Conservation (phyloP, 75 land plant species). For the Sequoia sempervirens region DNA sequence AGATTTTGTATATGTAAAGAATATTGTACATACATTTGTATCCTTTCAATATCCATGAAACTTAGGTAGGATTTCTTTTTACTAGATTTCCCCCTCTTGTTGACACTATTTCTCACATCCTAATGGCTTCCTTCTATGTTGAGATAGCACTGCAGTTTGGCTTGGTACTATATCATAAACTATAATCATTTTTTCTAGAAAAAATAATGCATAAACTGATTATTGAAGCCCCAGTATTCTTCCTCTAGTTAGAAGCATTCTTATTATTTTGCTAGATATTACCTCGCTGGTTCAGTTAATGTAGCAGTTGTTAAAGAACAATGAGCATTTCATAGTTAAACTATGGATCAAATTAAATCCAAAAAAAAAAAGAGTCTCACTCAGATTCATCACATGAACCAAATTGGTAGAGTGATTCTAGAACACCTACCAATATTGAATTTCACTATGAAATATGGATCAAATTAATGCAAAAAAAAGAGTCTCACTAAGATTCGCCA, state of each 20-base stretch:
- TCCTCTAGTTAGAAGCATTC: background rate
- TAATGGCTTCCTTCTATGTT: no score
- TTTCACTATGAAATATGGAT: background rate
- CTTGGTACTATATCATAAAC: no score
- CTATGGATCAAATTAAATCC: background rate
- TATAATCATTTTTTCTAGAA: background rate
- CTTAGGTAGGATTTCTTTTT: background rate
- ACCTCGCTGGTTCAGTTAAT: background rate
- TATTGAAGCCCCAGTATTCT: background rate
- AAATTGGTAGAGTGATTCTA: background rate
- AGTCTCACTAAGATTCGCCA: background rate
- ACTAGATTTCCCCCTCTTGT: background rate
- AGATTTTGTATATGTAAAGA: background rate
- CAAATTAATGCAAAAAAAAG: background rate
- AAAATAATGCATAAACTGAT: background rate
- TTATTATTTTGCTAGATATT: background rate
- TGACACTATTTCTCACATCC: background rate
- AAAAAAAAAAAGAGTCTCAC: background rate
- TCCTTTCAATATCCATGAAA: background rate
- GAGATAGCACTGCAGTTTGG: no score
- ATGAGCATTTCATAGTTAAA: background rate
- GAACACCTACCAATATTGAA: background rate
- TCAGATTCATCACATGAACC: background rate
- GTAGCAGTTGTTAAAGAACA: background rate
- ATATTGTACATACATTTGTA: background rate